phyloP scores from a whole-genome alignment of 108 stramenopile genomes.

The Nitzschia sp. region DNA sequence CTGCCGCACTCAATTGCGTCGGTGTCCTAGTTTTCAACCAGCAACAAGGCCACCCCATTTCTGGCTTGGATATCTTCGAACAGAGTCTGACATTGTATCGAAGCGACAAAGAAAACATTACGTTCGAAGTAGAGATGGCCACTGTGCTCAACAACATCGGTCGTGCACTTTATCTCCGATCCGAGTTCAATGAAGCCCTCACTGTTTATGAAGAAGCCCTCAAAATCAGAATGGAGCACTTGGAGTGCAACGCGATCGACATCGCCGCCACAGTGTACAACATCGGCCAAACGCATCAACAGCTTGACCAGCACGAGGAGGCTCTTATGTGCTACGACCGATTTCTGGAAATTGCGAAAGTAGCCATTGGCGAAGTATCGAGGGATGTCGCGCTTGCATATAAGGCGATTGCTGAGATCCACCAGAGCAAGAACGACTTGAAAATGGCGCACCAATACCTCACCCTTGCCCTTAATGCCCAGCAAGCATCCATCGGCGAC shows the following conservation, averaged over 20 bases:
- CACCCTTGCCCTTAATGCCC: conserved; percentile 33
- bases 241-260: conserved; percentile 53
- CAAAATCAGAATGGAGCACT: conserved; percentile 39
- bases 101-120: conserved; percentile 14
- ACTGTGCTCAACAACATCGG: conserved; percentile 77
- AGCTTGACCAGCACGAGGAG: conserved; percentile 42
- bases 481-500: conserved; percentile 41
- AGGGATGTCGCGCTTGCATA: conserved; percentile 58
- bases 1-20: conserved; percentile 42
- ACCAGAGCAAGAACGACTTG: conserved; percentile 46
- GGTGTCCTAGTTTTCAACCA: conserved; percentile 40
- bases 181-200: conserved; percentile 55
- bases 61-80: conserved; percentile 39
- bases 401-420: conserved; percentile 70
- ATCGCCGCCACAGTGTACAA: conserved; percentile 75
- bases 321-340: conserved; percentile 54
- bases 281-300: conserved; percentile 68
- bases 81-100: conserved; percentile 45
- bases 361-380: conserved; percentile 38
- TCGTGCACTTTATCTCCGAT: conserved; percentile 53
- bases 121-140: conserved; percentile 42
- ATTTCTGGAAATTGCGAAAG: conserved; percentile 50
- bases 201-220: conserved; percentile 49
- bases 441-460: conserved; percentile 47
- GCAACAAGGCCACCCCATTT: conserved; percentile 27